Evolutionary conservation across 768 basidiomycete genomes (phyloP), one percentile per base, ranked within the genome.

Genomic region (Leucocoprinus sp.): DNA sequence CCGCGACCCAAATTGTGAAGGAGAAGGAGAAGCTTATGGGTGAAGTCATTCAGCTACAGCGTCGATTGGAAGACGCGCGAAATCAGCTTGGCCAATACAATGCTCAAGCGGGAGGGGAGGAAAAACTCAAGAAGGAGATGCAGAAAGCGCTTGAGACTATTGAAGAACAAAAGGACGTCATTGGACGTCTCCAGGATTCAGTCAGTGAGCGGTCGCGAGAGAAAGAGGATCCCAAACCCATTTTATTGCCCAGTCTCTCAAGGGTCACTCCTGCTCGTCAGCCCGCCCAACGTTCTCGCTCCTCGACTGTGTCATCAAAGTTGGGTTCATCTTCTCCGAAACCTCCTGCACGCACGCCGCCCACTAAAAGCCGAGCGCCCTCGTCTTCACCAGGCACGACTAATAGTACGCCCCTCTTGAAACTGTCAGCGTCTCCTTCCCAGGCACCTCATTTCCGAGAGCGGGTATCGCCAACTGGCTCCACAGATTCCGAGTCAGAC

Each of bases 401-500:
- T 22, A 26, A 22, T 15, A 37, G 24, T 9, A 26, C 34, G 8
- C 17, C 35, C 18, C 22, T 24, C 34, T 36, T 36, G 28, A 24
- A 27, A 6, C 5, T 35, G 5, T 17, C 24, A 14, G 12, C 39
- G 24, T 19, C 24, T 2, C 43, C 34, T 19, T 17, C 23, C 24
- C 26, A 26, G 26, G 36, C 28, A 26, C 3, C 36, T 8, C 27
- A 27, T 11, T 34, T 37, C 9, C 43, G 37, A 9, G 43, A 44
- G 15, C 34, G 24, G 8, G 43, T 35, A 4, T 44, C 37, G 26
- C 43, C 26, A n/a, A 24, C 43, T 29, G 17, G 27, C 9, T 42
- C 41, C 2, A 33, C 41, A n/a, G 43, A 44, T 15, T 44, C 43
- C 17, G 43, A 44, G 23, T 36, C 34, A 6, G 43, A 44, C 15